phyloP scores from a whole-genome alignment of 305 asterid genomes.

The Fraxinus albicans region DNA sequence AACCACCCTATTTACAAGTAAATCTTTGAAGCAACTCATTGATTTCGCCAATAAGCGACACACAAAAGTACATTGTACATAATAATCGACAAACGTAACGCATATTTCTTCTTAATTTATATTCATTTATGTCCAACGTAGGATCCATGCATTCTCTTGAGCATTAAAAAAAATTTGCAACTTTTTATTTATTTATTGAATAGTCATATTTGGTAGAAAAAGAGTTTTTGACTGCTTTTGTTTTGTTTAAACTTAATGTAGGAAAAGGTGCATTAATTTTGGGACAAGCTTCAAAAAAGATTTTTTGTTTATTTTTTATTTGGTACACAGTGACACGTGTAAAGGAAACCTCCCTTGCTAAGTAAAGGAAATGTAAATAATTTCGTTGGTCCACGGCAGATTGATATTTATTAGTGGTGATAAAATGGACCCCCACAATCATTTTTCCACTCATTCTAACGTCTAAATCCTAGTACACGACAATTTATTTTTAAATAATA shows the following conservation, averaged over 20 bases:
- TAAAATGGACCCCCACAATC: neutral
- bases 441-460: neutral
- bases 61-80: neutral
- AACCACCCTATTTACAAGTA: neutral
- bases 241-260: neutral
- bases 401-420: neutral
- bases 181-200: neutral
- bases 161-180: neutral
- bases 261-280: neutral
- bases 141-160: constrained; percentile 13
- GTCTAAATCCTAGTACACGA: neutral
- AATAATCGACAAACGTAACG: neutral
- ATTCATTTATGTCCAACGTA: neutral
- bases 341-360: constrained; percentile 5
- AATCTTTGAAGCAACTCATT: neutral
- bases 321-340: neutral
- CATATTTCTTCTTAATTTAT: neutral
- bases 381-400: neutral
- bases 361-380: neutral
- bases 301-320: neutral
- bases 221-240: constrained; percentile 7
- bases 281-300: neutral
- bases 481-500: neutral
- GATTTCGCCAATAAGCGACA: neutral
- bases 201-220: constrained; percentile 12